phyloP scores from a whole-genome alignment of 2,329 filamentous ascomycete genomes.

The Malbranchea cinnamomea region DNA sequence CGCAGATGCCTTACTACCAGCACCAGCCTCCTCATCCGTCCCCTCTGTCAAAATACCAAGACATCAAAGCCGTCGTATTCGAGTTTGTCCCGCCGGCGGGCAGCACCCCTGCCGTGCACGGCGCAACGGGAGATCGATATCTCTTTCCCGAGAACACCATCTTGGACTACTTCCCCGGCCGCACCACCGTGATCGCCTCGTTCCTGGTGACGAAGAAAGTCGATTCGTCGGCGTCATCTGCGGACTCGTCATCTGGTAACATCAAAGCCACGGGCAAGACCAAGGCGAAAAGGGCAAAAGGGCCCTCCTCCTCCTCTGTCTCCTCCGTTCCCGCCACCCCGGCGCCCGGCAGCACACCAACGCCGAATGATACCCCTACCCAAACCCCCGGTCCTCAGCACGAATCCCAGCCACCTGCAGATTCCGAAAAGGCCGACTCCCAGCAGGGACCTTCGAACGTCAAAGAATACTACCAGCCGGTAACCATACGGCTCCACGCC shows the following conservation, averaged over 20 bases:
- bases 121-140: slow-evolving; percentile 32
- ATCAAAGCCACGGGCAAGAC: slow-evolving; percentile 16
- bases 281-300: slow-evolving; percentile 24
- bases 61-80: slow-evolving; percentile 33
- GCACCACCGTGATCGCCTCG: slow-evolving; percentile 31
- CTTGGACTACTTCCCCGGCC: slow-evolving; percentile 32
- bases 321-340: slow-evolving; percentile 11
- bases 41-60: slow-evolving; percentile 19
- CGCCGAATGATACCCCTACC: slow-evolving; percentile 11
- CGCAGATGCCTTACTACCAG: slow-evolving; percentile 16
- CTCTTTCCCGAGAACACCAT: slow-evolving; percentile 35
- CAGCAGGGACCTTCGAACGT: slow-evolving; percentile 12
- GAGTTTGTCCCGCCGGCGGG: slow-evolving; percentile 32
- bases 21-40: slow-evolving; percentile 16
- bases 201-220: slow-evolving; percentile 33
- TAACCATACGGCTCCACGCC: slow-evolving; percentile 43
- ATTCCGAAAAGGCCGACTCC: slow-evolving; percentile 13
- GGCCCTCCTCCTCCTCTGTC: slow-evolving; percentile 11
- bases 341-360: slow-evolving; percentile 9
- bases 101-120: slow-evolving; percentile 25
- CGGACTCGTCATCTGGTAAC: slow-evolving; percentile 14
- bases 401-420: slow-evolving; percentile 6
- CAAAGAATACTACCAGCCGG: slow-evolving; percentile 36
- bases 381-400: slow-evolving; percentile 3
- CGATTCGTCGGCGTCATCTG: slow-evolving; percentile 19